A percentile compares a stretch with the other conserved stretches of the same genome.
Evolutionary conservation across 345 rosid genomes (phyloP).

Genomic region (Eutrema japonicum): DNA sequence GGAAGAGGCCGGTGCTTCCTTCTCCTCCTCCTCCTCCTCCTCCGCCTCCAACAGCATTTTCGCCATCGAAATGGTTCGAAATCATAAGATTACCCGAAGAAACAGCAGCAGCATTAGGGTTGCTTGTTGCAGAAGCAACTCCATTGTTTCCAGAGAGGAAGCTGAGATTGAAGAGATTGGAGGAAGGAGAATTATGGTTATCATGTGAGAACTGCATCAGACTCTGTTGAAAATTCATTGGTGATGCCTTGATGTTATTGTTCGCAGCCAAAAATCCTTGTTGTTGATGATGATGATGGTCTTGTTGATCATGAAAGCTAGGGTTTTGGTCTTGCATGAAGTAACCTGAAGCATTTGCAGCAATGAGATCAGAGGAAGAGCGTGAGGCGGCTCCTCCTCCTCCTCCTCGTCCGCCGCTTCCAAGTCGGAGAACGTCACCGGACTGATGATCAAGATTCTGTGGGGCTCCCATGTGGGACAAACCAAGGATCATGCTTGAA

Average conservation of each 20-base stretch:
- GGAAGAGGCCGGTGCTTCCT: conserved; percentile 46
- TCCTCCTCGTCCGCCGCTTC: conserved; percentile 48
- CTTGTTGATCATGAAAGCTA: conserved; percentile 52
- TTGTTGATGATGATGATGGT: conserved; percentile 48
- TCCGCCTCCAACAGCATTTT: conserved; percentile 39
- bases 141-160: conserved; percentile 53
- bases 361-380: conserved; percentile 57
- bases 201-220: conserved; percentile 61
- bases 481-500: conserved; percentile 58
- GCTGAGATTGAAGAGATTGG: conserved; percentile 59
- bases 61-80: conserved; percentile 50
- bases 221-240: conserved; percentile 49
- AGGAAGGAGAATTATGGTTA: conserved; percentile 39
- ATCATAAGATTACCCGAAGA: conserved; percentile 48
- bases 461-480: conserved; percentile 60
- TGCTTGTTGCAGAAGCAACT: conserved; percentile 41
- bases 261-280: conserved; percentile 47
- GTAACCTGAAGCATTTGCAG: conserved; percentile 53
- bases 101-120: conserved; percentile 44
- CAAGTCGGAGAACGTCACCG: conserved; percentile 55
- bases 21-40: conserved; percentile 41
- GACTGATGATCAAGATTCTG: conserved; percentile 53
- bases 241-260: conserved; percentile 40
- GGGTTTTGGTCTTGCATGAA: conserved; percentile 63
- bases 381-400: conserved; percentile 46